Evolutionary conservation across 2,329 filamentous ascomycete genomes (phyloP).

Genomic region (Sarocladiaceae sp.): DNA sequence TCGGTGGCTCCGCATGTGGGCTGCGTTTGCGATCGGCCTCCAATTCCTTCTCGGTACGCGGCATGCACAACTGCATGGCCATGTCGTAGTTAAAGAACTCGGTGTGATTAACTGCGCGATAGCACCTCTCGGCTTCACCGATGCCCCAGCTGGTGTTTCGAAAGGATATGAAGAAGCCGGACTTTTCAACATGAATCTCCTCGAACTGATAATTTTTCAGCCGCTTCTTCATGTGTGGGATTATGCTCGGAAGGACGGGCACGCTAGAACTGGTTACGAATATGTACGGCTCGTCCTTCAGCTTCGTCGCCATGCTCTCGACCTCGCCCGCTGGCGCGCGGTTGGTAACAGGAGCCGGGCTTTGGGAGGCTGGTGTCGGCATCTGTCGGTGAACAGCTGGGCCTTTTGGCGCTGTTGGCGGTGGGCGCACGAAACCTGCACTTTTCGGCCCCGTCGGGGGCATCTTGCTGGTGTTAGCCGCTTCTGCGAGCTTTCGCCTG

Average conservation of each 20-base stretch:
- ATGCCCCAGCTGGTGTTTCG: conserved; percentile 72
- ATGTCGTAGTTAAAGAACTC: conserved; percentile 89
- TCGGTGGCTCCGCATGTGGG: conserved; percentile 26
- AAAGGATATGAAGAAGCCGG: conserved; percentile 91
- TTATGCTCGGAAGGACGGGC: conserved; percentile 78
- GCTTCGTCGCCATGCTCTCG: conserved; percentile 61
- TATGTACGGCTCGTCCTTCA: conserved; percentile 80
- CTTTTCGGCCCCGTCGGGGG: conserved; percentile 34
- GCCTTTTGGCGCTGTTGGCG: conserved; percentile 82
- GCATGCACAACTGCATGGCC: conserved; percentile 73
- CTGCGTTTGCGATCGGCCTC: conserved; percentile 20
- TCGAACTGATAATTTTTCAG: conserved; percentile 79
- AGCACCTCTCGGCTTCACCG: conserved; percentile 77
- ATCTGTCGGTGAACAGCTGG: conserved; percentile 57
- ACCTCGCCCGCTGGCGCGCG: conserved; percentile 54
- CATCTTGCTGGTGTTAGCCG: conserved; percentile 15
- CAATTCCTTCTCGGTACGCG: conserved; percentile 18
- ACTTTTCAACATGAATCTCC: conserved; percentile 76
- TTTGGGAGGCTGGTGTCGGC: conserved; percentile 17
- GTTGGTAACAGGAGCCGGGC: background rate
- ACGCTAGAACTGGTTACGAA: conserved; percentile 86
- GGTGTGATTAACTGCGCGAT: conserved; percentile 70
- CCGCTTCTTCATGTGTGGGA: conserved; percentile 85
- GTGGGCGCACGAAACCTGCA: conserved; percentile 43
- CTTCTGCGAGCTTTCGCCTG: conserved; percentile 26